Percentiles rank a stretch among this genome's conserved stretches.
phyloP scores from a whole-genome alignment of 208 protist species.

The Crithidia thermophila region DNA sequence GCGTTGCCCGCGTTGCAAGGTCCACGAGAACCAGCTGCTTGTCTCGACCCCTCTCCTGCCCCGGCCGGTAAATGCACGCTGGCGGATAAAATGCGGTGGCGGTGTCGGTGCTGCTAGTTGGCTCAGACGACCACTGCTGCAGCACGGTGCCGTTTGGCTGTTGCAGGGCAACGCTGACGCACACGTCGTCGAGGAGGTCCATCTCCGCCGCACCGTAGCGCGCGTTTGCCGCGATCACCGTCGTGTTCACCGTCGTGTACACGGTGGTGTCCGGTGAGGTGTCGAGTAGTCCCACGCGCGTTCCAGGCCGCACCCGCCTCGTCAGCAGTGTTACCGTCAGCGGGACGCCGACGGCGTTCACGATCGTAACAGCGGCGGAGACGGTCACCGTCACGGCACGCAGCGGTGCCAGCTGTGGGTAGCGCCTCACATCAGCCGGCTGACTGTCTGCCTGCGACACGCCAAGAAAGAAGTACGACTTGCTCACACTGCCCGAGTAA shows the following conservation, averaged over 20 bases:
- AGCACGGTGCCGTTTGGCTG: slow-evolving; percentile 62
- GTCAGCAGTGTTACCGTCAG: slow-evolving; percentile 53
- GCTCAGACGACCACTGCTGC: slow-evolving; percentile 18
- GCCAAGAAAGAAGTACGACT: slow-evolving; percentile 55
- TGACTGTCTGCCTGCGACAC: slow-evolving; percentile 20
- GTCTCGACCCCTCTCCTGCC: slow-evolving; percentile 17
- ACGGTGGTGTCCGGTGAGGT: slow-evolving; percentile 31
- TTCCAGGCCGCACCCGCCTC: slow-evolving; percentile 24
- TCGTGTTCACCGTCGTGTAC: slow-evolving; percentile 42
- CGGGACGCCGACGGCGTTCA: slow-evolving; percentile 61
- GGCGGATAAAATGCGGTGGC: slow-evolving; percentile 22
- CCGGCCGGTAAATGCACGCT: slow-evolving; percentile 39
- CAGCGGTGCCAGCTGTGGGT: slow-evolving; percentile 21
- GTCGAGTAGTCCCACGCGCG: slow-evolving; percentile 34
- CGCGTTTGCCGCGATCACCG: slow-evolving; percentile 33
- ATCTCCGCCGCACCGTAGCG: slow-evolving; percentile 57
- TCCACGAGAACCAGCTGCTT: slow-evolving; percentile 35
- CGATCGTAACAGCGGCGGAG: slow-evolving; percentile 47
- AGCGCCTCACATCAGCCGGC: slow-evolving; percentile 22
- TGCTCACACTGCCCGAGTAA: slow-evolving; percentile 15
- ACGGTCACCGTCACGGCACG: slow-evolving; percentile 35
- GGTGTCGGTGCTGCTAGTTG: neutral
- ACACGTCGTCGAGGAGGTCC: slow-evolving; percentile 68
- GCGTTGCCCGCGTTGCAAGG: slow-evolving; percentile 32
- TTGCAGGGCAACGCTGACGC: slow-evolving; percentile 45